Conservation (phyloP, 345 rosid species). For the Populus euphratica region DNA sequence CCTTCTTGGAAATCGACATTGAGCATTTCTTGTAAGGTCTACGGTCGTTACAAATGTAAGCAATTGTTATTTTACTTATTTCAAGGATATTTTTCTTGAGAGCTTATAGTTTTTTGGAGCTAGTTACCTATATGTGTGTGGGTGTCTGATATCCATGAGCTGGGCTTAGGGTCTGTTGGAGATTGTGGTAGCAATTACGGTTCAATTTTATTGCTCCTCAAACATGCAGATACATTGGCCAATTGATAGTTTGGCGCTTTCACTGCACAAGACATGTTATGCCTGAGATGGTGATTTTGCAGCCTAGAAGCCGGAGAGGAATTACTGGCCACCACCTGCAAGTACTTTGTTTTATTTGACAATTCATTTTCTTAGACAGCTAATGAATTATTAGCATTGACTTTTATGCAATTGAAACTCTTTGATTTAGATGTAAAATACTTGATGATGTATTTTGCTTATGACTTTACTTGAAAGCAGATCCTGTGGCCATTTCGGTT, state of each 20-base stretch:
- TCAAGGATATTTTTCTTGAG: background rate
- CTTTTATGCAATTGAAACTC: background rate
- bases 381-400: background rate
- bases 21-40: constrained; percentile 25
- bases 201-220: too few relatives aligned
- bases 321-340: background rate
- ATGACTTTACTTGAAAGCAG: too few relatives aligned
- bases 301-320: background rate
- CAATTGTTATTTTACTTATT: background rate
- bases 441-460: too few relatives aligned
- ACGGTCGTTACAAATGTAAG: background rate
- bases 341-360: background rate
- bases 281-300: background rate
- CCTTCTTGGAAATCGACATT: constrained; percentile 64
- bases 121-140: background rate
- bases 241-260: background rate
- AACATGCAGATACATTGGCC: background rate
- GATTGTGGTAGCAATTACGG: too few relatives aligned
- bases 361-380: too few relatives aligned
- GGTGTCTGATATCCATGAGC: background rate
- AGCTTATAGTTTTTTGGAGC: background rate
- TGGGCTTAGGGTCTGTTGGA: background rate
- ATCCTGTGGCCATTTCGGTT: background rate
- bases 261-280: background rate
- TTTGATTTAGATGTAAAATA: background rate